Evolutionary conservation across 148 eudicot genomes (phyloP).

Genomic region (Rhododendron griersonianum): DNA sequence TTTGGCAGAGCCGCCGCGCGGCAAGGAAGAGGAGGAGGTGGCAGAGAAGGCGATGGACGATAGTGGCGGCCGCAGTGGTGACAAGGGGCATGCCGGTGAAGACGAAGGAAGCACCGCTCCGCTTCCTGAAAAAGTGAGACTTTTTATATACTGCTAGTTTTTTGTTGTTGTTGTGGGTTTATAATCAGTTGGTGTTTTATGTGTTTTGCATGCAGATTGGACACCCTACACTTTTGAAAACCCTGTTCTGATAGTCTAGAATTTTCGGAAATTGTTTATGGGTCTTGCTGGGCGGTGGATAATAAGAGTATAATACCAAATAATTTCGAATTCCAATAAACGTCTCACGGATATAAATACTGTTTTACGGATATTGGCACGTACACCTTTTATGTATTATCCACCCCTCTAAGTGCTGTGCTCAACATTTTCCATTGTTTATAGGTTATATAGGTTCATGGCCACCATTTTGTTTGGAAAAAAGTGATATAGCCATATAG

Average conservation of each 20-base stretch:
- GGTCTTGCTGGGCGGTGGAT: neutral
- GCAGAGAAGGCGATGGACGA: conserved; percentile 39
- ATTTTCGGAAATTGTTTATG: neutral
- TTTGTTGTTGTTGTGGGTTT: neutral
- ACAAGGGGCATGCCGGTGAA: conserved; percentile 33
- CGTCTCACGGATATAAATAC: neutral
- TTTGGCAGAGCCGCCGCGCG: conserved; percentile 8
- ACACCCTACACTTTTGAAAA: neutral
- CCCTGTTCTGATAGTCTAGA: neutral
- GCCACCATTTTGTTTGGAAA: neutral
- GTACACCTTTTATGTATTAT: neutral
- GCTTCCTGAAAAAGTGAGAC: conserved; percentile 54
- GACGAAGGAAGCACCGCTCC: conserved; percentile 35
- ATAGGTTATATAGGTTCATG: neutral
- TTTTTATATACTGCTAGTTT: neutral
- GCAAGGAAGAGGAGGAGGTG: conserved; percentile 24
- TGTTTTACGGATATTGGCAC: too few species aligned
- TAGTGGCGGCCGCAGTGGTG: conserved; percentile 35
- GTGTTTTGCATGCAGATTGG: neutral
- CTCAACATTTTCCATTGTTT: neutral
- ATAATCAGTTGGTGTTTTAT: neutral
- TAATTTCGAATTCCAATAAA: neutral
- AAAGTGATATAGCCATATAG: neutral
- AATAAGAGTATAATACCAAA: too few species aligned
- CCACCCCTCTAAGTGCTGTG: neutral